Evolutionary conservation across 1,284 basidiomycete species (phyloP).

Genomic region (Trametes pubescens): DNA sequence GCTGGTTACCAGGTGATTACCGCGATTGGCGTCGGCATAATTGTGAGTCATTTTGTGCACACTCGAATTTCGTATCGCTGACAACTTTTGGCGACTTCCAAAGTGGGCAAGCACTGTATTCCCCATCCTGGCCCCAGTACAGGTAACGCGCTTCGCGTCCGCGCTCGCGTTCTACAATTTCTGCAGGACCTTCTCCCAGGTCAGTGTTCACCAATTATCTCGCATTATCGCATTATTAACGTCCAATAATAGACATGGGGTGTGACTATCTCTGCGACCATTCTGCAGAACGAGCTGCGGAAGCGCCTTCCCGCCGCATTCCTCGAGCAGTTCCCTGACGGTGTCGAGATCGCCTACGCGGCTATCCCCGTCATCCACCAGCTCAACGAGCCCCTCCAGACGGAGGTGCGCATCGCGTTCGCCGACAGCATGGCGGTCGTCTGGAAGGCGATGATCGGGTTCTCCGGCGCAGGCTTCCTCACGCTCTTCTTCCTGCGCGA

Average conservation of each 20-base stretch:
- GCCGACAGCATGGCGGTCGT: constrained; percentile 37
- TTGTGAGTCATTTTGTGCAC: neutral
- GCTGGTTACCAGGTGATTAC: constrained; percentile 23
- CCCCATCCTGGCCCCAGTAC: constrained; percentile 26
- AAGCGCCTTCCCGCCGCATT: constrained; percentile 38
- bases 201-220: constrained; percentile 15
- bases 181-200: constrained; percentile 23
- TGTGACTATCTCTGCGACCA: constrained; percentile 37
- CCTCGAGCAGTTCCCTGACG: constrained; percentile 30
- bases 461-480: constrained; percentile 36
- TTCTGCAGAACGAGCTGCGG: constrained; percentile 43
- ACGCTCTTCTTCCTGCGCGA: constrained; percentile 22
- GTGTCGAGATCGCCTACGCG: constrained; percentile 41
- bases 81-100: neutral
- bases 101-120: constrained; percentile 27
- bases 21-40: constrained; percentile 23
- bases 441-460: constrained; percentile 41
- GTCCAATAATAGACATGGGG: constrained; percentile 41
- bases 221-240: neutral
- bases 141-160: constrained; percentile 17
- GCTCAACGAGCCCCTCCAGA: constrained; percentile 34
- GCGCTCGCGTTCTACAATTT: constrained; percentile 29
- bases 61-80: too few relatives aligned
- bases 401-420: constrained; percentile 42
- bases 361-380: constrained; percentile 41